phyloP scores from a whole-genome alignment of 495 filamentous ascomycete species.

The Margaritispora aquatica region DNA sequence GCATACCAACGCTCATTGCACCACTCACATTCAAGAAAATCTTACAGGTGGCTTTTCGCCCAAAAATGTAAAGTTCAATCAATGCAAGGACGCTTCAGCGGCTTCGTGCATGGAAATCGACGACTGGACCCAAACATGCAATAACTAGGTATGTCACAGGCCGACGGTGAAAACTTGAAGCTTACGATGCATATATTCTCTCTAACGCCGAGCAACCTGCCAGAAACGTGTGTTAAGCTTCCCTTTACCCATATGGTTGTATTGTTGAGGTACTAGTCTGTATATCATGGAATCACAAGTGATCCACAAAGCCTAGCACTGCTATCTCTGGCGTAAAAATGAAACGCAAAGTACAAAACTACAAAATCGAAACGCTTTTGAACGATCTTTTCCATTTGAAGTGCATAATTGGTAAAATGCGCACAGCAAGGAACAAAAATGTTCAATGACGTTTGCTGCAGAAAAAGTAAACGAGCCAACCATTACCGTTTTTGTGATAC shows the following conservation, averaged over 20 bases:
- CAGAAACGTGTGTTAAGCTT: background rate
- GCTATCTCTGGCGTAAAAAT: background rate
- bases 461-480: slow-evolving; percentile 17
- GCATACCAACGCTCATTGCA: background rate
- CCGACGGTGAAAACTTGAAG: background rate
- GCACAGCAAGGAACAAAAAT: background rate
- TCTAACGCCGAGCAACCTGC: background rate
- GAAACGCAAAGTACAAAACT: background rate
- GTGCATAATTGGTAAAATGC: background rate
- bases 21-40: background rate
- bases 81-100: background rate
- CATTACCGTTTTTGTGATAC: background rate
- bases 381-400: no score
- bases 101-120: background rate
- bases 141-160: background rate
- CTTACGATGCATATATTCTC: background rate
- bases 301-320: background rate
- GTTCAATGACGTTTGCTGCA: background rate
- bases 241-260: background rate
- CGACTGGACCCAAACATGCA: background rate
- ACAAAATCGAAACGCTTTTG: background rate
- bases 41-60: background rate
- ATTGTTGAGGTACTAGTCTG: background rate
- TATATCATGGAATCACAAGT: background rate
- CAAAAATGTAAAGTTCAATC: background rate